Evolutionary conservation across 2,329 filamentous ascomycete genomes (phyloP).

Genomic region (Talaromyces piceae): DNA sequence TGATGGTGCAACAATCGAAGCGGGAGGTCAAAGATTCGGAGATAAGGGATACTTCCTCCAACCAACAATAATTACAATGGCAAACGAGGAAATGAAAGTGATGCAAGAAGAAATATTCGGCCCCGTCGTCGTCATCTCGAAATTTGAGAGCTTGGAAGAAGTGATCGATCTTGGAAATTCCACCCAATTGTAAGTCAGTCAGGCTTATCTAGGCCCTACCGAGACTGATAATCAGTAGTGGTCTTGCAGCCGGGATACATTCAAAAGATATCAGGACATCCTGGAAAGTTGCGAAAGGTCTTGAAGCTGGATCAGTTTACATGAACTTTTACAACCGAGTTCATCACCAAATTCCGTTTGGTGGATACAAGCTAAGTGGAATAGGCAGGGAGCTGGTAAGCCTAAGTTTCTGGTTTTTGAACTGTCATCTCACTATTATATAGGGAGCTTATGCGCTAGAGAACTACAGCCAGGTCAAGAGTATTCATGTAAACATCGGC

Average conservation of each 20-base stretch:
- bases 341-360: neutral
- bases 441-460: neutral
- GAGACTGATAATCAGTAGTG: neutral
- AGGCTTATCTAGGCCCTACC: neutral
- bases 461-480: neutral
- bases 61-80: slow-evolving; percentile 46
- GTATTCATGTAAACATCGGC: neutral
- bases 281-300: neutral
- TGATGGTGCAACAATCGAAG: slow-evolving; percentile 54
- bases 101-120: slow-evolving; percentile 69
- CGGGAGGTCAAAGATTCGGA: slow-evolving; percentile 61
- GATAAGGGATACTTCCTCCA: slow-evolving; percentile 76
- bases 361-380: neutral
- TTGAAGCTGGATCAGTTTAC: neutral
- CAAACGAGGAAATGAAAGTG: slow-evolving; percentile 56
- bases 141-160: slow-evolving; percentile 52
- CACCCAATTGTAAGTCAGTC: slow-evolving; percentile 32
- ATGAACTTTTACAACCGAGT: neutral
- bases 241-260: neutral
- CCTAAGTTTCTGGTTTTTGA: neutral
- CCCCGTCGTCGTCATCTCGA: slow-evolving; percentile 31
- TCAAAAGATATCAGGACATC: neutral
- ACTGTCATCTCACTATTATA: neutral
- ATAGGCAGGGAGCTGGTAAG: neutral
- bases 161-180: slow-evolving; percentile 64